Evolutionary conservation across 768 basidiomycete species (phyloP).

Genomic region (Paxillus rubicundulus): DNA sequence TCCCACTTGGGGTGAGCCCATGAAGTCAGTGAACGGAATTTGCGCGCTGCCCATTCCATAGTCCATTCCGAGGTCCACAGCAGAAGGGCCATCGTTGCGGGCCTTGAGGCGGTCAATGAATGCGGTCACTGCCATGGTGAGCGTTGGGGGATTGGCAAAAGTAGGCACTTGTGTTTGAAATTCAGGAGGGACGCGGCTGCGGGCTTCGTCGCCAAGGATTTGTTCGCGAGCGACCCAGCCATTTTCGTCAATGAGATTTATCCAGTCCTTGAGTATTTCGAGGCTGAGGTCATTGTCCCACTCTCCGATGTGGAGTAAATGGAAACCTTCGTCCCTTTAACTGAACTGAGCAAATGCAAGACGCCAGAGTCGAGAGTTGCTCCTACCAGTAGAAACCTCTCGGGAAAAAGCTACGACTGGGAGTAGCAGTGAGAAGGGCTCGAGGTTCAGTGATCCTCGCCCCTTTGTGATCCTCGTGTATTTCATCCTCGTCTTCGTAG

Average conservation of each 20-base stretch:
- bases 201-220: slow-evolving; percentile 93
- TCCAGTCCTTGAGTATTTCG: slow-evolving; percentile 88
- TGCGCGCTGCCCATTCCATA: slow-evolving; percentile 52
- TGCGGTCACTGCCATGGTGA: slow-evolving; percentile 89
- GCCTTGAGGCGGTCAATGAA: slow-evolving; percentile 75
- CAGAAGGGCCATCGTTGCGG: slow-evolving; percentile 45
- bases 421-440: slow-evolving; percentile 85
- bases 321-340: slow-evolving; percentile 94
- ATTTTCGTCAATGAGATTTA: slow-evolving; percentile 85
- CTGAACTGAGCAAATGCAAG: slow-evolving; percentile 1
- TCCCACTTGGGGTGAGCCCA: slow-evolving; percentile 31
- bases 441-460: slow-evolving; percentile 70
- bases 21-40: slow-evolving; percentile 40
- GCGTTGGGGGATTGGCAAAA: slow-evolving; percentile 93
- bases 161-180: slow-evolving; percentile 93
- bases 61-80: slow-evolving; percentile 66
- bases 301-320: slow-evolving; percentile 84
- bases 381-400: slow-evolving; percentile 92
- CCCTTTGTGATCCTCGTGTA: slow-evolving; percentile 42
- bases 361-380: neutral
- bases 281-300: slow-evolving; percentile 93
- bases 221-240: slow-evolving; percentile 98
- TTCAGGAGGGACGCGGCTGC: slow-evolving; percentile 88
- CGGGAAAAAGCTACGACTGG: slow-evolving; percentile 95
- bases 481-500: slow-evolving; percentile 36